Base-by-base conservation (phyloP, 2,329 filamentous ascomycete species). In the Nothopassalora personata region DNA sequence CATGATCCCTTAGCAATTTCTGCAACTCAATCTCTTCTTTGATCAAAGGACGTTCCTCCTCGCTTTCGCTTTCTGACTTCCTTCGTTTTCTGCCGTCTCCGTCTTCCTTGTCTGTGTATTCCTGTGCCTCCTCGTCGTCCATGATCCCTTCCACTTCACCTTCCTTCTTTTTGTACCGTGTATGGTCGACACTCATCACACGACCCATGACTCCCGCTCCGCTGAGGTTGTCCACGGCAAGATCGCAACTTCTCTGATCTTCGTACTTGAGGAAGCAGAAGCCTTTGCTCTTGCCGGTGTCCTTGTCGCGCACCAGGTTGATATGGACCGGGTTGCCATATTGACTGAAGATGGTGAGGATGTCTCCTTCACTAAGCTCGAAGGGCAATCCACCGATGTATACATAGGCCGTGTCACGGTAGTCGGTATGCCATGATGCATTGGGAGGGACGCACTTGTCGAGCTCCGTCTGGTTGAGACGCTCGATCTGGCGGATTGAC, bases 221-320 rank as follows among this genome's bases (percentile, higher is more conserved):
- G 43, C 91, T 89, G 5, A 99, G 78, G 73, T 99, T 99, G 76
- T 99, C 94, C 9, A 99, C 95, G 0, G 95, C 94, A 46, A 99
- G 79, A 75, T 97, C 93, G 62, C 90, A 95, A 76, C 92, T 97
- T 67, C 93, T 83, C 78, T 99, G 94, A 75, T 99, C 93, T 73
- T 99, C 94, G 75, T 97, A 99, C 73, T 99, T 99, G 59, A 99
- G 82, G 82, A 95, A 99, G 2, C 89, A 91, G 72, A 97, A 99
- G 0, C 94, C 94, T 66, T 88, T 89, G 62, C 90, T 95, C 76
- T 96, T 97, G 62, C 94, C 94, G 0, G 92, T 95, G 73, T 97
- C 95, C 72, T 94, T 94, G 80, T 99, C 94, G 70, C 94, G 90
- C 51, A 88, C 86, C 11, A 99, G 84, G 69, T 97, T 95, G 60